Conservation (phyloP, 768 basidiomycete species). For the Boletus tomentosulus region DNA sequence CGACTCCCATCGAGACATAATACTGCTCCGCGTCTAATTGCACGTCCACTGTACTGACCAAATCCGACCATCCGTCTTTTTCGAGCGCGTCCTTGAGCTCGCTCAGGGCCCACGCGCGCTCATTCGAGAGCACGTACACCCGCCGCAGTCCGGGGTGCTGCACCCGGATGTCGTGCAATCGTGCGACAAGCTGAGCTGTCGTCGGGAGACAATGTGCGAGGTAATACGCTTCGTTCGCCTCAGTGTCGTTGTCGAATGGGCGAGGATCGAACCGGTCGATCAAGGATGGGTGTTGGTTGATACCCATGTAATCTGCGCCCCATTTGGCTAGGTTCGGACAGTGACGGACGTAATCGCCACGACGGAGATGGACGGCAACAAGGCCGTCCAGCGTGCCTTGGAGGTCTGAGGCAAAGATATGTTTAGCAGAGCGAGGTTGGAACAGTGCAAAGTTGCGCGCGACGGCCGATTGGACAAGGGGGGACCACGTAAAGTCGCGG, state of each 20-base stretch:
- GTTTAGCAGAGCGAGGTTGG: conserved; percentile 30
- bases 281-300: conserved; percentile 41
- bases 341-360: conserved; percentile 58
- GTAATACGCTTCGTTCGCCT: conserved; percentile 11
- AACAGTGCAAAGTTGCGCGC: conserved; percentile 45
- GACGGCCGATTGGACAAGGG: conserved; percentile 47
- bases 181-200: conserved; percentile 38
- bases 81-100: conserved; percentile 36
- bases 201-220: conserved; percentile 37
- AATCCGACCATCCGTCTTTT: conserved; percentile 48
- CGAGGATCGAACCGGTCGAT: conserved; percentile 38
- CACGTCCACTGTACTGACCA: conserved; percentile 41
- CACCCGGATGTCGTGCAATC: conserved; percentile 33
- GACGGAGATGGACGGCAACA: conserved; percentile 52
- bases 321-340: conserved; percentile 47
- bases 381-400: conserved; percentile 36
- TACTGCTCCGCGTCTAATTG: conserved; percentile 42
- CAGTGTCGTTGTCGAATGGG: conserved; percentile 4
- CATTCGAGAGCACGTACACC: conserved; percentile 53
- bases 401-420: conserved; percentile 11
- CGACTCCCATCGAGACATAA: conserved; percentile 49
- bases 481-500: conserved; percentile 49
- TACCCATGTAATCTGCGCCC: conserved; percentile 45
- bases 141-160: conserved; percentile 29
- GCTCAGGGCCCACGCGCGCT: conserved; percentile 40